A percentile compares a stretch with the other conserved stretches of the same genome.
These are phyloP conservation scores for Fusarium mundagurra DNA, from an alignment of 2,329 filamentous ascomycete genomes.

Conservation along the genomic window DNA sequence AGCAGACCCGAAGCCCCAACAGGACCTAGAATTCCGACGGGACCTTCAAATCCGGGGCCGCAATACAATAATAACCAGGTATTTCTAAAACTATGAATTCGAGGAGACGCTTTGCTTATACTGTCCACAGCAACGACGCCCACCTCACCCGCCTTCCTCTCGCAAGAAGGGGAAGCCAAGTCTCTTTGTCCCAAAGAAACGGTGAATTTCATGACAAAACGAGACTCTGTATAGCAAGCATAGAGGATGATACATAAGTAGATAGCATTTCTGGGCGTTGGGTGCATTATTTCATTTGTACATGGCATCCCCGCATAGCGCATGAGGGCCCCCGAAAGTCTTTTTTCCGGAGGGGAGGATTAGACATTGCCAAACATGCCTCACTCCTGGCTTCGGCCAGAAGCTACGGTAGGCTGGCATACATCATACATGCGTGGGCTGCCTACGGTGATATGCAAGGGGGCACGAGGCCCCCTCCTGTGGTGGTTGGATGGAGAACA, in stretches of 20 bases:
- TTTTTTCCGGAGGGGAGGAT: background rate
- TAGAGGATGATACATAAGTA: constrained; percentile 14
- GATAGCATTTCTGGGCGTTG: constrained; percentile 38
- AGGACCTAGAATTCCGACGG: constrained; percentile 24
- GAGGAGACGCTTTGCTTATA: constrained; percentile 22
- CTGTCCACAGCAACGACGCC: constrained; percentile 22
- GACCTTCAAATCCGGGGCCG: constrained; percentile 34
- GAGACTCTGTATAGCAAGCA: constrained; percentile 14
- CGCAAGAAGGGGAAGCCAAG: constrained; percentile 55
- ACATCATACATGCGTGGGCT: background rate
- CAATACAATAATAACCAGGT: constrained; percentile 37
- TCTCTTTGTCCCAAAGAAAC: constrained; percentile 56
- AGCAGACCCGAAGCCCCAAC: constrained; percentile 9
- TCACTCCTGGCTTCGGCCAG: background rate
- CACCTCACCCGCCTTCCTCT: constrained; percentile 40
- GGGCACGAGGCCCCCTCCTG: constrained; percentile 1
- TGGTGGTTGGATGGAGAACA: background rate
- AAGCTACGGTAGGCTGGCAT: background rate
- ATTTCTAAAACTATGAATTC: background rate
- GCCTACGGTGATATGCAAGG: constrained; percentile 24
- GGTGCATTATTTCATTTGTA: constrained; percentile 1
- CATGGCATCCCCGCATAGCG: constrained; percentile 1
- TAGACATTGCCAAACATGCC: background rate
- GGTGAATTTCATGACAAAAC: constrained; percentile 25
- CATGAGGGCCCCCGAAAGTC: background rate